These are phyloP conservation scores for Melastoma malabathricum DNA, from an alignment of 345 rosid genomes.

Conservation along the genomic window DNA sequence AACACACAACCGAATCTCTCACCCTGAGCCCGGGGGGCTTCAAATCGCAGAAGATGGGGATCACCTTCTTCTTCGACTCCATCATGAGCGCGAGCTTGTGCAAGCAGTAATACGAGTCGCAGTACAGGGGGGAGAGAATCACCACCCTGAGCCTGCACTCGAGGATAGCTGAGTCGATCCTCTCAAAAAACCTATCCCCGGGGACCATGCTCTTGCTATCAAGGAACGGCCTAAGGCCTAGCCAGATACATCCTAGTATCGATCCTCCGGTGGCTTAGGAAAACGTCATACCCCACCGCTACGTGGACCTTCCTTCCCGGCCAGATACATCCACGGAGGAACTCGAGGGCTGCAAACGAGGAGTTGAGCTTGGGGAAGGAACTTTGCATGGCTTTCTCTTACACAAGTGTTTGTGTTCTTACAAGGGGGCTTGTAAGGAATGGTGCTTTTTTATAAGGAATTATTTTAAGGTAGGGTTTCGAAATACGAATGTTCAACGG, in stretches of 20 bases:
- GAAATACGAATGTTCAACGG: too few relatives aligned
- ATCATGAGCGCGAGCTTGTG: slow-evolving; percentile 62
- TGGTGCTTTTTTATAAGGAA: too few relatives aligned
- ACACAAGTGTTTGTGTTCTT: too few relatives aligned
- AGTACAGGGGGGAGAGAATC: slow-evolving; percentile 70
- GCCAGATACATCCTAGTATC: slow-evolving; percentile 53
- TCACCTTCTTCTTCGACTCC: slow-evolving; percentile 55
- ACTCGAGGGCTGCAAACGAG: not conserved
- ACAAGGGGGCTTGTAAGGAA: too few relatives aligned
- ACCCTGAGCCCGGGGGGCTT: slow-evolving; percentile 66
- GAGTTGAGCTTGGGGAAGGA: slow-evolving; percentile 7
- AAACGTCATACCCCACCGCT: slow-evolving; percentile 29
- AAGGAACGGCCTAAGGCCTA: slow-evolving; percentile 40
- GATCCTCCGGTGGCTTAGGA: slow-evolving; percentile 66
- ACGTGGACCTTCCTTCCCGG: not conserved
- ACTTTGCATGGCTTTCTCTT: slow-evolving; percentile 7
- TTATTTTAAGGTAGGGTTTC: too few relatives aligned
- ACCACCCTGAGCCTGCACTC: slow-evolving; percentile 51
- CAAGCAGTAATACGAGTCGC: slow-evolving; percentile 67
- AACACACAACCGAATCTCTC: slow-evolving; percentile 20
- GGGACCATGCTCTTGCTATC: slow-evolving; percentile 77
- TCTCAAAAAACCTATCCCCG: slow-evolving; percentile 47
- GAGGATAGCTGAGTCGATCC: slow-evolving; percentile 35
- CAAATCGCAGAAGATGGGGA: slow-evolving; percentile 73
- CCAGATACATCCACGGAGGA: too few relatives aligned